phyloP scores from a whole-genome alignment of 2,329 filamentous ascomycete genomes.

The Beauveria asiatica region DNA sequence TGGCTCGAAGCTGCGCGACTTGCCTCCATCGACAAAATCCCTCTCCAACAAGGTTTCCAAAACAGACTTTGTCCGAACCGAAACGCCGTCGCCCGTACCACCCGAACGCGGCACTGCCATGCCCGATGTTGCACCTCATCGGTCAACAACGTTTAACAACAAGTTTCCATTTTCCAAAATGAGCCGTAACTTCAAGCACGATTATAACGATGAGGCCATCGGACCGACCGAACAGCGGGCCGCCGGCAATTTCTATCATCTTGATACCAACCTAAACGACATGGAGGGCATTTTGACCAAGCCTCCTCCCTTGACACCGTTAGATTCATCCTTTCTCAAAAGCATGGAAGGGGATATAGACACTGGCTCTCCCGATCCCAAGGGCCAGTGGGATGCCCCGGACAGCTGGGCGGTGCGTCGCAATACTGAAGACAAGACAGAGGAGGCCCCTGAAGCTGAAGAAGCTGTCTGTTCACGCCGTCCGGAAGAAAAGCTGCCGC shows the following conservation, averaged over 20 bases:
- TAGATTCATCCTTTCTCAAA: conserved; percentile 47
- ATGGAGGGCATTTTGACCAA: conserved; percentile 86
- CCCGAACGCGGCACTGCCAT: conserved; percentile 20
- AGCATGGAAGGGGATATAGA: conserved; percentile 35
- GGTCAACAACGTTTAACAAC: conserved; percentile 51
- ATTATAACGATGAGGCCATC: conserved; percentile 50
- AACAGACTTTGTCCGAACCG: conserved; percentile 33
- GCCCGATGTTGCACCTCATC: conserved; percentile 22
- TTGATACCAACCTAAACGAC: conserved; percentile 81
- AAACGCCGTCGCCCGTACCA: conserved; percentile 28
- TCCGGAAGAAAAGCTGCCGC: conserved; percentile 63
- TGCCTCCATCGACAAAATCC: conserved; percentile 45
- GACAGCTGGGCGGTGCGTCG: conserved; percentile 93
- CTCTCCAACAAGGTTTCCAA: conserved; percentile 43
- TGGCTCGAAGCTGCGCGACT: conserved; percentile 33
- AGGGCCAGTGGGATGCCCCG: conserved; percentile 78
- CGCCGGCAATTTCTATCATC: conserved; percentile 57
- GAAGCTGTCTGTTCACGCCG: conserved; percentile 59
- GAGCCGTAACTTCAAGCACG: conserved; percentile 36
- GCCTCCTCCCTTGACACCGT: conserved; percentile 61
- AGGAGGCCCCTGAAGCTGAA: conserved; percentile 52
- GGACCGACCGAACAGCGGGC: conserved; percentile 52
- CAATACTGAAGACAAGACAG: conserved; percentile 55
- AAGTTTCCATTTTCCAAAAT: conserved; percentile 56
- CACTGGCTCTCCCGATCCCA: conserved; percentile 26